These are phyloP conservation scores for Toxicodendron radicans DNA, from an alignment of 345 rosid species.

Conservation along the genomic window DNA sequence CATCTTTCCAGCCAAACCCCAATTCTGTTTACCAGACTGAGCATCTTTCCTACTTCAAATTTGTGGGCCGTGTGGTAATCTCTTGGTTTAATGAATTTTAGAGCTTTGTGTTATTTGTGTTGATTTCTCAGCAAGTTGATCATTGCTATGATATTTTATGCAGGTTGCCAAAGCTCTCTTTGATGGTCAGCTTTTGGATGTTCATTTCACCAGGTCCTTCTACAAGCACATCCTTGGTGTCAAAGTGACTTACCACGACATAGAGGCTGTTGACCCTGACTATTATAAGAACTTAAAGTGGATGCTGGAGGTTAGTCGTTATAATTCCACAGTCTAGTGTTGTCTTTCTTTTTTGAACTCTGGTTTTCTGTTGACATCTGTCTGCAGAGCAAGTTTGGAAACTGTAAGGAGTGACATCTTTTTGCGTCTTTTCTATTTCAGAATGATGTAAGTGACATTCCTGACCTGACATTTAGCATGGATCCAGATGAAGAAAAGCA, in stretches of 20 bases:
- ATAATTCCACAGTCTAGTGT: not conserved
- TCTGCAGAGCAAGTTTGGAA: too few species aligned
- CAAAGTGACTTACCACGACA: slow-evolving; percentile 97
- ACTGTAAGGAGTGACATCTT: slow-evolving; percentile 1
- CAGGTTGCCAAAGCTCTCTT: slow-evolving; percentile 94
- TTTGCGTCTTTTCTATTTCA: slow-evolving; percentile 30
- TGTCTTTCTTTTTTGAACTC: not conserved
- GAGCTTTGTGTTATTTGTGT: not conserved
- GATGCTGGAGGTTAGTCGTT: slow-evolving; percentile 83
- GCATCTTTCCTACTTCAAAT: slow-evolving; percentile 95
- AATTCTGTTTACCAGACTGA: slow-evolving; percentile 96
- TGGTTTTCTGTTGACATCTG: not conserved
- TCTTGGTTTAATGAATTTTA: slow-evolving; percentile 17
- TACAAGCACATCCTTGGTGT: slow-evolving; percentile 94
- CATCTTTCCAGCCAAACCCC: slow-evolving; percentile 95
- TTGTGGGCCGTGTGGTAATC: slow-evolving; percentile 93
- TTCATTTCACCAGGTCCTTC: slow-evolving; percentile 91
- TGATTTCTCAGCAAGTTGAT: slow-evolving; percentile 11
- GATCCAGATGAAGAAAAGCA: slow-evolving; percentile 97
- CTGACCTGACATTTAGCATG: slow-evolving; percentile 95
- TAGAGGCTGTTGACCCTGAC: slow-evolving; percentile 99
- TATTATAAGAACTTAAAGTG: slow-evolving; percentile 95
- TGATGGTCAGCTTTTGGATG: slow-evolving; percentile 98
- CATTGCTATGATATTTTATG: slow-evolving; percentile 27
- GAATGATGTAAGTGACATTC: slow-evolving; percentile 88